Conservation (phyloP, 805 yeast genomes). For the Saccharomycopsis javanensis region DNA sequence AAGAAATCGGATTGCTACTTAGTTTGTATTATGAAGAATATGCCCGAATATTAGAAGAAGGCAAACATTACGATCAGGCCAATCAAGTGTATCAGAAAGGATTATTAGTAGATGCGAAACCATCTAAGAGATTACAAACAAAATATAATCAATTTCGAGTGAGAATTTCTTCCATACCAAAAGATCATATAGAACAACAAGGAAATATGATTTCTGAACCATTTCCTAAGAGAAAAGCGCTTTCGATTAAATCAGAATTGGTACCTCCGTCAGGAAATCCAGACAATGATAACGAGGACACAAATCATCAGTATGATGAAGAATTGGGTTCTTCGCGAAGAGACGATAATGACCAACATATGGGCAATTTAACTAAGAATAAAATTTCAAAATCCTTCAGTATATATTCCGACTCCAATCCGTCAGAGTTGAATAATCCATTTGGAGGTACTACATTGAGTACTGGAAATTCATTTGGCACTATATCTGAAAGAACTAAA, state of each 20-base stretch:
- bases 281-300: slow-evolving; percentile 2
- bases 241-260: slow-evolving; percentile 12
- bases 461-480: slow-evolving; percentile 41
- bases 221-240: slow-evolving; percentile 15
- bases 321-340: slow-evolving; percentile 12
- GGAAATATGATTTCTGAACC: slow-evolving; percentile 18
- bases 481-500: slow-evolving; percentile 42
- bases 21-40: slow-evolving; percentile 74
- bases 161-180: slow-evolving; percentile 30
- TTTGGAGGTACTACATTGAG: slow-evolving; percentile 18
- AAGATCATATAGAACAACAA: neutral
- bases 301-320: neutral
- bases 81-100: slow-evolving; percentile 51
- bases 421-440: neutral
- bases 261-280: neutral
- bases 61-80: slow-evolving; percentile 43
- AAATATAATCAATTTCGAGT: slow-evolving; percentile 36
- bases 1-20: slow-evolving; percentile 57
- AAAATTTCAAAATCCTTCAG: slow-evolving; percentile 4
- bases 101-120: slow-evolving; percentile 53
- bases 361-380: neutral
- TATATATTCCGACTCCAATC: neutral
- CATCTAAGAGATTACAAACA: slow-evolving; percentile 37
- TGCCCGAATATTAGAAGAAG: slow-evolving; percentile 50
- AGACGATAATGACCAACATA: neutral